Conservation (phyloP, 2,329 filamentous ascomycete genomes). For the Pleurostoma richardsiae region DNA sequence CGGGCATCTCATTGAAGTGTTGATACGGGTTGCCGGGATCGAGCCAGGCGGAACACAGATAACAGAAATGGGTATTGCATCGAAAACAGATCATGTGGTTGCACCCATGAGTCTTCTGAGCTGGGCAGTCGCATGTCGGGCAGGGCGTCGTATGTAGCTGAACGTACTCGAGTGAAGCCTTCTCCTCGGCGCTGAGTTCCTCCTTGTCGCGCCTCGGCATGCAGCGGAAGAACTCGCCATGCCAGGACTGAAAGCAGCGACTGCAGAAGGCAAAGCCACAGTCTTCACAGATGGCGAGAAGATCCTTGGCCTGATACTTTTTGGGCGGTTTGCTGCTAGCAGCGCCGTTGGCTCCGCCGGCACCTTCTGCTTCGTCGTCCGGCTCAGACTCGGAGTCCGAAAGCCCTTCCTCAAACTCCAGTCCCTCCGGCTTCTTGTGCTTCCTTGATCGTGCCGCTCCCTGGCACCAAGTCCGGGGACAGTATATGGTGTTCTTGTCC, state of each 20-base stretch:
- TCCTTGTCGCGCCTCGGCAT: slow-evolving; percentile 59
- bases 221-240: slow-evolving; percentile 75
- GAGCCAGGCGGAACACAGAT: slow-evolving; percentile 86
- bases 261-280: slow-evolving; percentile 86
- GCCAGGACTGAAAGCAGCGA: slow-evolving; percentile 72
- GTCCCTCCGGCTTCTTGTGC: slow-evolving; percentile 65
- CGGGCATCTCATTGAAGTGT: slow-evolving; percentile 72
- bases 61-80: slow-evolving; percentile 91
- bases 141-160: slow-evolving; percentile 78
- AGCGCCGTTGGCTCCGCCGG: slow-evolving; percentile 7
- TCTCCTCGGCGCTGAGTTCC: slow-evolving; percentile 78
- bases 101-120: slow-evolving; percentile 89
- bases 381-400: slow-evolving; percentile 42
- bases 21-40: slow-evolving; percentile 74
- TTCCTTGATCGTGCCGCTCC: slow-evolving; percentile 75
- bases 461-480: slow-evolving; percentile 87
- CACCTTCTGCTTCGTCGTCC: slow-evolving; percentile 14
- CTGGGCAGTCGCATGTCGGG: slow-evolving; percentile 78
- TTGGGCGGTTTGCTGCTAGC: slow-evolving; percentile 20
- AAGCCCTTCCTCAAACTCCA: slow-evolving; percentile 54
- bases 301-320: slow-evolving; percentile 50
- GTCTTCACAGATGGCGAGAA: slow-evolving; percentile 81
- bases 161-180: slow-evolving; percentile 82
- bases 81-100: slow-evolving; percentile 95
- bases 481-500: slow-evolving; percentile 89